Conservation (phyloP, 306 rosid species). For the Lablab purpureus region DNA sequence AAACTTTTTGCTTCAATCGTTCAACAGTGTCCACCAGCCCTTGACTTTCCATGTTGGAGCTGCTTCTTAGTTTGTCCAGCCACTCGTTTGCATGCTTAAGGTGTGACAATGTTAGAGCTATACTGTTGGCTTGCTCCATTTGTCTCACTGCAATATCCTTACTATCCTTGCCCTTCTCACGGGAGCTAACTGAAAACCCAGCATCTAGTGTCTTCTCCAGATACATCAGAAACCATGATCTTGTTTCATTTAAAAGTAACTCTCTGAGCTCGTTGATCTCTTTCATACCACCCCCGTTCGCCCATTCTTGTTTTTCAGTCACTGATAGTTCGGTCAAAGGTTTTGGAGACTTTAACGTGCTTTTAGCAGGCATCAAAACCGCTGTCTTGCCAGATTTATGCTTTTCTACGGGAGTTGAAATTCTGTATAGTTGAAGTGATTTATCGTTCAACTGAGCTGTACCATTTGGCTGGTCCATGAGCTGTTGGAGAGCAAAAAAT, state of each 20-base stretch:
- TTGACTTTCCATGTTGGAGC: conserved; percentile 52
- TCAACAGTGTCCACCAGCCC: conserved; percentile 62
- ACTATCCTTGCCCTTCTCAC: conserved; percentile 71
- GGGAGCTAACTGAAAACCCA: conserved; percentile 63
- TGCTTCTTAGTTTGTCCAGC: conserved; percentile 73
- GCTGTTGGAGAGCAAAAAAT: conserved; percentile 76
- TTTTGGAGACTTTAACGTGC: conserved; percentile 56
- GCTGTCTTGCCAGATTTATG: conserved; percentile 58
- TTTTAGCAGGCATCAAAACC: conserved; percentile 47
- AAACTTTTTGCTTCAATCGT: conserved; percentile 76
- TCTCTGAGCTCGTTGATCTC: conserved; percentile 68
- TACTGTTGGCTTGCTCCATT: conserved; percentile 66
- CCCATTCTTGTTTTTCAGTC: conserved; percentile 86
- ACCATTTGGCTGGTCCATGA: conserved; percentile 64
- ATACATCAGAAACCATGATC: conserved; percentile 88
- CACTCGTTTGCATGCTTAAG: conserved; percentile 92
- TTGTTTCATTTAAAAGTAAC: conserved; percentile 69
- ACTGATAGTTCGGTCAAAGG: conserved; percentile 52
- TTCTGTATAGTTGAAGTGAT: conserved; percentile 49
- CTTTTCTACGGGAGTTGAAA: conserved; percentile 54
- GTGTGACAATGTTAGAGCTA: conserved; percentile 75
- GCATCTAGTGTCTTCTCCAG: conserved; percentile 75
- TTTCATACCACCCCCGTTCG: conserved; percentile 66
- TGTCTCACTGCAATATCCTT: conserved; percentile 61
- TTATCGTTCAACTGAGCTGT: conserved; percentile 59